Evolutionary conservation across 805 yeast genomes (phyloP).

Genomic region (Komagataella populi): DNA sequence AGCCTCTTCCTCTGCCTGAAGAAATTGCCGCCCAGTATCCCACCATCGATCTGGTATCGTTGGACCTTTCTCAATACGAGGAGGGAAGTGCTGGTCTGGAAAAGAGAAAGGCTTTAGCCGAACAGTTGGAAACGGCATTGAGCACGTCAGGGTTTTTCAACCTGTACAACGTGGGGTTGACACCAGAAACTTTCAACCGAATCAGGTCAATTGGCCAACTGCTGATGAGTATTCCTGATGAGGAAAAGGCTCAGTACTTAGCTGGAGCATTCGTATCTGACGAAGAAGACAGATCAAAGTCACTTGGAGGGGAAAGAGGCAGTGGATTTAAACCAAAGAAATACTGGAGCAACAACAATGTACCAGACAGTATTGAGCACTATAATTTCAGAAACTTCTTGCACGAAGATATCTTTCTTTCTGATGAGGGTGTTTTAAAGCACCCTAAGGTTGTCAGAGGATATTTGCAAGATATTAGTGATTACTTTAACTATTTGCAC

Average conservation of each 20-base stretch:
- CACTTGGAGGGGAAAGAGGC: slow-evolving; percentile 32
- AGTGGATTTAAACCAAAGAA: slow-evolving; percentile 33
- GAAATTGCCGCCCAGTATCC: slow-evolving; percentile 3
- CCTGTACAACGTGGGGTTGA: slow-evolving; percentile 26
- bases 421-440: slow-evolving; percentile 6
- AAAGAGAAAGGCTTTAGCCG: slow-evolving; percentile 20
- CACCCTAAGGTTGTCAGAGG: slow-evolving; percentile 26
- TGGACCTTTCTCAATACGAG: slow-evolving; percentile 21
- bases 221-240: slow-evolving; percentile 24
- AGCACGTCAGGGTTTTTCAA: slow-evolving; percentile 30
- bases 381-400: slow-evolving; percentile 27
- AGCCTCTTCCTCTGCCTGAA: background rate
- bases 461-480: slow-evolving; percentile 24
- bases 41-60: slow-evolving; percentile 17
- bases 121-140: slow-evolving; percentile 23
- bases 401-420: slow-evolving; percentile 19
- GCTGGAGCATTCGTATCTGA: slow-evolving; percentile 19
- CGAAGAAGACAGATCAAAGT: background rate
- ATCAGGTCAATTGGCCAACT: slow-evolving; percentile 26
- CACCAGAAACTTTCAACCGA: slow-evolving; percentile 16
- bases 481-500: slow-evolving; percentile 25
- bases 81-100: slow-evolving; percentile 22
- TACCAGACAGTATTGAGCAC: slow-evolving; percentile 29
- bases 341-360: slow-evolving; percentile 30
- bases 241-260: slow-evolving; percentile 20